phyloP scores from a whole-genome alignment of 257 asterid genomes.

The Nicotiana knightiana region DNA sequence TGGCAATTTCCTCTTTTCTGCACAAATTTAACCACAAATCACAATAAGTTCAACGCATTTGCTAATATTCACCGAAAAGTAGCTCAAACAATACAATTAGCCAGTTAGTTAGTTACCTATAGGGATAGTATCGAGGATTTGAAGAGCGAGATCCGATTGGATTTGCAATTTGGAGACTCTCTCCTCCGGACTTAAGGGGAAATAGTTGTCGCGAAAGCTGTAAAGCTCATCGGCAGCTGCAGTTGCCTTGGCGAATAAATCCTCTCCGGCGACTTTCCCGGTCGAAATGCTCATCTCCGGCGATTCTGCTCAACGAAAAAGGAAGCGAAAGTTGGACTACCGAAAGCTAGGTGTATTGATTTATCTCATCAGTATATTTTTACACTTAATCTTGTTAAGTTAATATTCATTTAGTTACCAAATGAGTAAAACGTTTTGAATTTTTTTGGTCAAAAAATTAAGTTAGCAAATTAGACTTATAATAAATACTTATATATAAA shows the following conservation, averaged over 20 bases:
- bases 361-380: too few species aligned
- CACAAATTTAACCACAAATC: constrained; percentile 15
- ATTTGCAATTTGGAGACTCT: constrained; percentile 35
- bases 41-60: not conserved
- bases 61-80: not conserved
- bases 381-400: too few species aligned
- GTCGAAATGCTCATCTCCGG: constrained; percentile 32
- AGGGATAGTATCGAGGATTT: constrained; percentile 63
- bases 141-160: constrained; percentile 42
- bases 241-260: constrained; percentile 38
- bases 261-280: constrained; percentile 25
- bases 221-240: constrained; percentile 50
- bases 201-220: constrained; percentile 42
- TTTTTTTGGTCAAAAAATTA: too few species aligned
- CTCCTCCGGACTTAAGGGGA: constrained; percentile 48
- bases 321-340: too few species aligned
- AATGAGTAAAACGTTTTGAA: too few species aligned
- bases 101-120: constrained; percentile 30
- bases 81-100: not conserved
- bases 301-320: not conserved
- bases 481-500: too few species aligned
- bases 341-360: too few species aligned
- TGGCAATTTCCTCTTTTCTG: constrained; percentile 69
- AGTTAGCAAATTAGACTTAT: too few species aligned
- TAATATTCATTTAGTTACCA: too few species aligned